Evolutionary conservation across 257 asterid genomes (phyloP).

Genomic region (Solanum phureja): DNA sequence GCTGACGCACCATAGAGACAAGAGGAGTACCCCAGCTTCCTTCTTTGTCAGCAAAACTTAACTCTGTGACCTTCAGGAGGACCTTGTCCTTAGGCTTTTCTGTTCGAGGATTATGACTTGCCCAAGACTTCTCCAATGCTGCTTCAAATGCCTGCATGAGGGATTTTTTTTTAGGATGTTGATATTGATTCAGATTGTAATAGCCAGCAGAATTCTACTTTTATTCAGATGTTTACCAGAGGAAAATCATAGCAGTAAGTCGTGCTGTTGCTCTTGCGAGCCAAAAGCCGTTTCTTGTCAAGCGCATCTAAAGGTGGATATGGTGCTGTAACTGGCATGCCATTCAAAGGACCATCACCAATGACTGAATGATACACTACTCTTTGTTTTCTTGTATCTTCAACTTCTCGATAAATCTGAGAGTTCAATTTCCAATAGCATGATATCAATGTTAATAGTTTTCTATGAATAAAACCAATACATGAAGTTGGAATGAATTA

Average conservation of each 20-base stretch:
- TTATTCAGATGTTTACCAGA: conserved; percentile 43
- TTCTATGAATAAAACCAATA: background rate
- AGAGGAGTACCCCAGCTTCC: conserved; percentile 95
- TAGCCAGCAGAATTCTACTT: background rate
- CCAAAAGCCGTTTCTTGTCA: conserved; percentile 85
- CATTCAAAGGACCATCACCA: conserved; percentile 63
- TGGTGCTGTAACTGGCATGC: conserved; percentile 57
- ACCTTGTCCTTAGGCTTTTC: conserved; percentile 46
- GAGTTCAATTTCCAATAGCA: conserved; percentile 11
- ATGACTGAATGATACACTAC: conserved; percentile 61
- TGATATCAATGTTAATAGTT: background rate
- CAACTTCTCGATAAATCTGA: conserved; percentile 88
- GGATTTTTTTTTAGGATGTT: conserved; percentile 2
- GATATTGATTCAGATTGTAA: background rate
- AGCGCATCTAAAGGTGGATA: conserved; percentile 73
- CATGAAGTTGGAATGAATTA: background rate
- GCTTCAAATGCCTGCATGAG: conserved; percentile 75
- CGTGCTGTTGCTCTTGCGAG: conserved; percentile 72
- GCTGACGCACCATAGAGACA: conserved; percentile 48
- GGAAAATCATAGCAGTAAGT: conserved; percentile 98
- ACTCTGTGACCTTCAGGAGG: conserved; percentile 52
- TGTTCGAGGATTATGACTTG: conserved; percentile 16
- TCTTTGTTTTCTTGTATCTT: conserved; percentile 37
- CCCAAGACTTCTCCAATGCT: conserved; percentile 76
- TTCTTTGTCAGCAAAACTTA: conserved; percentile 47